phyloP scores from a whole-genome alignment of 768 basidiomycete genomes.

The Rhodotorula diobovata region DNA sequence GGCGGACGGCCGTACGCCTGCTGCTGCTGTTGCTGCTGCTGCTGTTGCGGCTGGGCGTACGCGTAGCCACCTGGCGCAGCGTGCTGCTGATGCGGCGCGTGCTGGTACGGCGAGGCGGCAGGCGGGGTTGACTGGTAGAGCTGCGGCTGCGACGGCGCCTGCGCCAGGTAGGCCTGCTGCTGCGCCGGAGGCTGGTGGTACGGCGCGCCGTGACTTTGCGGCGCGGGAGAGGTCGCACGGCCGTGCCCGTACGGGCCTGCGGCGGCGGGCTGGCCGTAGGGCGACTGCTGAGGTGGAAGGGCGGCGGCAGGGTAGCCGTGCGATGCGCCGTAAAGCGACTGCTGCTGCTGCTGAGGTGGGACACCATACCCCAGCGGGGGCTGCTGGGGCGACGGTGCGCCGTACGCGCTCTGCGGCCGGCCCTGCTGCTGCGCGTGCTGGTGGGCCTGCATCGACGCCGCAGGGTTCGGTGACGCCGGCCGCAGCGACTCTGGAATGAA shows the following conservation, averaged over 20 bases:
- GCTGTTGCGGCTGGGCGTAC: not conserved
- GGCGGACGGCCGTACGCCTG: not conserved
- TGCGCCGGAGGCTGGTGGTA: constrained; percentile 7
- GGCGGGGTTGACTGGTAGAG: constrained; percentile 12
- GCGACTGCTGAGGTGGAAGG: not conserved
- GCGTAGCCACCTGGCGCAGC: not conserved
- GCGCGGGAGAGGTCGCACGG: constrained; percentile 29
- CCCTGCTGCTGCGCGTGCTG: constrained; percentile 40
- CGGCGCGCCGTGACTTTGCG: not conserved
- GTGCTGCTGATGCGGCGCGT: constrained; percentile 19
- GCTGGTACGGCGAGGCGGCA: constrained; percentile 30
- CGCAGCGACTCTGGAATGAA: constrained; percentile 34
- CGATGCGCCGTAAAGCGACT: constrained; percentile 11
- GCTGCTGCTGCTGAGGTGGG: constrained; percentile 24
- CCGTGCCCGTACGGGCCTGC: not conserved
- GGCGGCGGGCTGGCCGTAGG: constrained; percentile 11
- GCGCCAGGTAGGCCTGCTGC: constrained; percentile 9
- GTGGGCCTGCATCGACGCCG: not conserved
- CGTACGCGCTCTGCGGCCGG: constrained; percentile 16
- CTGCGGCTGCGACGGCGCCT: constrained; percentile 15
- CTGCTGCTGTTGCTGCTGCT: constrained; percentile 42
- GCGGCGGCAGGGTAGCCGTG: not conserved
- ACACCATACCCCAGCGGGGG: constrained; percentile 14
- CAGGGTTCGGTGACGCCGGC: not conserved
- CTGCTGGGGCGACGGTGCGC: constrained; percentile 8